A percentile compares a stretch with the other conserved stretches of the same genome.
Evolutionary conservation across 1,139 yeast genomes (phyloP).

Genomic region (Yamadazyma triangularis): DNA sequence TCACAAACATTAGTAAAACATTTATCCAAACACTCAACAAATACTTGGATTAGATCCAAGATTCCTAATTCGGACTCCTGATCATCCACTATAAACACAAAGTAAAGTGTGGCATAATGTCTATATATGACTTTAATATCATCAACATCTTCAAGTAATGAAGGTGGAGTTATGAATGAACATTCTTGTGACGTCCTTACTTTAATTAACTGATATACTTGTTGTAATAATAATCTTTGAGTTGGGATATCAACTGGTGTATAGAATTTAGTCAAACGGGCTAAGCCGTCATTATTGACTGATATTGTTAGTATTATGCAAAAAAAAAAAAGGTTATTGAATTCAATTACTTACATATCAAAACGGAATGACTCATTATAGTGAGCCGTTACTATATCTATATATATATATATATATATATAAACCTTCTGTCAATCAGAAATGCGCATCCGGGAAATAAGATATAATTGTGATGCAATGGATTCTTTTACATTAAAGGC

Average conservation of each 20-base stretch:
- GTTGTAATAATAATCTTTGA: constrained; percentile 68
- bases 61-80: constrained; percentile 95
- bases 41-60: constrained; percentile 89
- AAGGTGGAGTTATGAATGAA: constrained; percentile 78
- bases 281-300: constrained; percentile 91
- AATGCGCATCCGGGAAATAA: too few relatives aligned
- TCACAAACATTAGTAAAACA: constrained; percentile 96
- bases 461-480: too few relatives aligned
- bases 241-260: constrained; percentile 82
- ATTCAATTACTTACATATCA: constrained; percentile 75
- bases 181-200: constrained; percentile 70
- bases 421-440: too few relatives aligned
- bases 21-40: constrained; percentile 89
- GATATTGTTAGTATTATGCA: constrained; percentile 19
- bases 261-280: constrained; percentile 86
- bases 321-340: too few relatives aligned
- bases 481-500: too few relatives aligned
- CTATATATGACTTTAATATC: constrained; percentile 89
- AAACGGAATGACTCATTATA: constrained; percentile 86
- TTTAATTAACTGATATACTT: constrained; percentile 67
- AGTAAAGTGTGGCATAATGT: constrained; percentile 90
- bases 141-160: constrained; percentile 64
- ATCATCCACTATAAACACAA: constrained; percentile 92
- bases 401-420: too few relatives aligned
- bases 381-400: too few relatives aligned